Conservation (phyloP, 139 green algal genomes). For the Axilococcus clingmanii region DNA sequence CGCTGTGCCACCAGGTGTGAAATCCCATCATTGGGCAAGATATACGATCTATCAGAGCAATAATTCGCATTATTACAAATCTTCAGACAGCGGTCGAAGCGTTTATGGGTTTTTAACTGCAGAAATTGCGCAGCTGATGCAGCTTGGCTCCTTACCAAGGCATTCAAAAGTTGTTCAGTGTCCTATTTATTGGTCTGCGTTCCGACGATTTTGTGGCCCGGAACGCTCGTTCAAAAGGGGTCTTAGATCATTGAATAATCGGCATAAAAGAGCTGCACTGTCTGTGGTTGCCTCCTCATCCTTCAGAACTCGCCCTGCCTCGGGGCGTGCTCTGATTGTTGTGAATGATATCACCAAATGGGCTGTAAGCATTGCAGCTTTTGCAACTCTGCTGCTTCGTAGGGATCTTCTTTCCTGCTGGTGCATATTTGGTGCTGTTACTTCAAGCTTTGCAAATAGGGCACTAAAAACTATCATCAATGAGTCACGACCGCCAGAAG, state of each 20-base stretch:
- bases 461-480: conserved; percentile 64
- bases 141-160: background rate
- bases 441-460: conserved; percentile 13
- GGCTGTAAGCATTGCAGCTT: conserved; percentile 38
- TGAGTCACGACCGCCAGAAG: conserved; percentile 41
- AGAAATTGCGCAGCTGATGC: too few relatives aligned
- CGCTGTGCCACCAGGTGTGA: too few relatives aligned
- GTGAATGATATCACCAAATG: conserved; percentile 63
- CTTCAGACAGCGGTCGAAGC: too few relatives aligned
- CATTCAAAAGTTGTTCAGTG: background rate
- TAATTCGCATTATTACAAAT: too few relatives aligned
- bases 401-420: conserved; percentile 42
- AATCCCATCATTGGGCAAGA: too few relatives aligned
- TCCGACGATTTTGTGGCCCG: too few relatives aligned
- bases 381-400: conserved; percentile 32
- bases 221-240: background rate
- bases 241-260: background rate
- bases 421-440: conserved; percentile 13
- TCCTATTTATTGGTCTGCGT: background rate
- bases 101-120: too few relatives aligned
- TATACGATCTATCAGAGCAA: too few relatives aligned
- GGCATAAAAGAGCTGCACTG: background rate
- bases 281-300: background rate
- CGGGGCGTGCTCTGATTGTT: too few relatives aligned
- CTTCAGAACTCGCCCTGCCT: conserved; percentile 2